Evolutionary conservation across 2,329 filamentous ascomycete genomes (phyloP).

Genomic region (Drechslera avenae): DNA sequence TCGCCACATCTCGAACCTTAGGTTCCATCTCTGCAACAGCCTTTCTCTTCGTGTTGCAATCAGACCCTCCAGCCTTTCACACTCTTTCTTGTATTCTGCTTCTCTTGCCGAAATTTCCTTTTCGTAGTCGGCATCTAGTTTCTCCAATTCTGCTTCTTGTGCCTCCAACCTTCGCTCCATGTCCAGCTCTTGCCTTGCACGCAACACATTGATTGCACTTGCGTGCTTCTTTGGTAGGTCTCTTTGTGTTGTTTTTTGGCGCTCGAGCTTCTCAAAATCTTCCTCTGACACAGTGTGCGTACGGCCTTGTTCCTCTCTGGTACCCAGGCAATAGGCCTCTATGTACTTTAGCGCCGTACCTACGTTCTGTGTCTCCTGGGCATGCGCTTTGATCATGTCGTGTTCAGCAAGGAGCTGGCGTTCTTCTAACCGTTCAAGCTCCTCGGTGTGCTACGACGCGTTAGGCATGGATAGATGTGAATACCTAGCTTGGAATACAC

Average conservation of each 20-base stretch:
- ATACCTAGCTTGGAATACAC: constrained; percentile 10
- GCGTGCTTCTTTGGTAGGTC: constrained; percentile 51
- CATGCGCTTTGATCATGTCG: constrained; percentile 50
- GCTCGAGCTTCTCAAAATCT: constrained; percentile 51
- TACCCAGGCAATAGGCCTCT: constrained; percentile 54
- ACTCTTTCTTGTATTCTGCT: constrained; percentile 39
- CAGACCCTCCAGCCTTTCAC: constrained; percentile 39
- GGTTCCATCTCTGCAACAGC: constrained; percentile 46
- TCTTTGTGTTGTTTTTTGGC: constrained; percentile 46
- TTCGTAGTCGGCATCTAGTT: constrained; percentile 42
- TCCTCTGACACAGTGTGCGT: constrained; percentile 51
- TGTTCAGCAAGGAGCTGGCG: constrained; percentile 52
- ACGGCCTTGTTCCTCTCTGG: constrained; percentile 28
- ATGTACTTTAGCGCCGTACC: constrained; percentile 55
- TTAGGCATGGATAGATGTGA: constrained; percentile 20
- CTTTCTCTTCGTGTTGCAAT: constrained; percentile 42
- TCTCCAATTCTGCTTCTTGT: constrained; percentile 49
- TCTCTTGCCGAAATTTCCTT: constrained; percentile 44
- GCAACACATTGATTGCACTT: constrained; percentile 54
- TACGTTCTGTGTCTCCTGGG: constrained; percentile 50
- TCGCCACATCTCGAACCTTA: constrained; percentile 48
- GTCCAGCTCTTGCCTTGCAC: constrained; percentile 52
- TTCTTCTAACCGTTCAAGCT: constrained; percentile 52
- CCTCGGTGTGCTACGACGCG: constrained; percentile 42
- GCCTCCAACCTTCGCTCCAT: constrained; percentile 43